Evolutionary conservation across 768 basidiomycete species (phyloP).

Genomic region (Tylopilus sp.): DNA sequence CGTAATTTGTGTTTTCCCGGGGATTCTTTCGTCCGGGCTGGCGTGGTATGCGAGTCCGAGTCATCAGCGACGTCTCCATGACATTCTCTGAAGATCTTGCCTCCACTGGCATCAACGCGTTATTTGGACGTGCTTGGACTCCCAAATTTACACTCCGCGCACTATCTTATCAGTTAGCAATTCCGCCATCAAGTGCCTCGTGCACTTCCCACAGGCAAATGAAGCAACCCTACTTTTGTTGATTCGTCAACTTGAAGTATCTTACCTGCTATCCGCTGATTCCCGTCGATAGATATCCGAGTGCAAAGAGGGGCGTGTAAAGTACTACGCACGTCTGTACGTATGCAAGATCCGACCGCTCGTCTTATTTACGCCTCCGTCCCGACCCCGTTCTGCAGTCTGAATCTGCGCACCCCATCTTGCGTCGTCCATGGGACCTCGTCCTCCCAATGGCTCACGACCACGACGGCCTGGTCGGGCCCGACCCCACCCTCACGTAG

Average conservation of each 20-base stretch:
- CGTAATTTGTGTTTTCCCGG: conserved; percentile 18
- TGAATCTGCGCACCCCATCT: conserved; percentile 47
- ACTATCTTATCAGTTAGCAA: conserved; percentile 6
- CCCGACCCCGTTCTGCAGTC: conserved; percentile 36
- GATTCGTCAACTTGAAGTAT: no score
- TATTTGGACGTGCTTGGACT: conserved; percentile 20
- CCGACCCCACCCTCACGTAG: conserved; percentile 52
- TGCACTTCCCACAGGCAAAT: not conserved
- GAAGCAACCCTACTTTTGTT: no score
- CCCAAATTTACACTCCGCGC: conserved; percentile 5
- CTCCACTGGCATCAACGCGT: conserved; percentile 17
- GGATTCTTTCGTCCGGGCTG: conserved; percentile 2
- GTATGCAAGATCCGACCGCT: not conserved
- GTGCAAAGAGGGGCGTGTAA: no score
- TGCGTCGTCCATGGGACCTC: conserved; percentile 79
- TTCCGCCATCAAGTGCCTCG: not conserved
- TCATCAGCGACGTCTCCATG: conserved; percentile 50
- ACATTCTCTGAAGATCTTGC: conserved; percentile 46
- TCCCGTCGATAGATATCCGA: no score
- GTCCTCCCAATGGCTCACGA: conserved; percentile 88
- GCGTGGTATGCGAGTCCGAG: conserved; percentile 44
- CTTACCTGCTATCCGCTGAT: no score
- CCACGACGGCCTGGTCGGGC: conserved; percentile 70
- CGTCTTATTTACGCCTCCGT: not conserved
- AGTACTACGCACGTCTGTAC: no score